Evolutionary conservation across 169 alveolate species (phyloP).

Genomic region (Perkinsus chesapeaki): DNA sequence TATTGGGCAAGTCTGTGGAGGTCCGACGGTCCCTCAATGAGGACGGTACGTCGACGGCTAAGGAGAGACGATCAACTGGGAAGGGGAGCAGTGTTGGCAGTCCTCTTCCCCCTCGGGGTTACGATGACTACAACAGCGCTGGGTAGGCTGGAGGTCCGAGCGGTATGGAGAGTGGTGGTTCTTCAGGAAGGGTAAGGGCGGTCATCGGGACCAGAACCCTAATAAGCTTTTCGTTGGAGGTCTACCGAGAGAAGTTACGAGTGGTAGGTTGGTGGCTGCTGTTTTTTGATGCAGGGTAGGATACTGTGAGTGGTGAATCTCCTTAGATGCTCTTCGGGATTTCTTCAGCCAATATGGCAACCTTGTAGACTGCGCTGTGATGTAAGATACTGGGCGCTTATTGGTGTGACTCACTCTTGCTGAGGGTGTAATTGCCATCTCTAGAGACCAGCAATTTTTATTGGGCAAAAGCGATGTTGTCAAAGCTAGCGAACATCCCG

Average conservation of each 20-base stretch:
- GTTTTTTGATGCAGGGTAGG: too few species aligned
- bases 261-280: not conserved
- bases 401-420: too few species aligned
- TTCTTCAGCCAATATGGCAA: not conserved
- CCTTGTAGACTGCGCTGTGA: not conserved
- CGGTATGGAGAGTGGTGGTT: not conserved
- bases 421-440: too few species aligned
- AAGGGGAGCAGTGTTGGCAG: not conserved
- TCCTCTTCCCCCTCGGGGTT: not conserved
- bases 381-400: too few species aligned
- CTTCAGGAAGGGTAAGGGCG: not conserved
- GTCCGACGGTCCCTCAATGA: not conserved
- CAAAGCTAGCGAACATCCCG: too few species aligned
- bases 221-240: constrained; percentile 15
- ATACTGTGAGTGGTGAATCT: not conserved
- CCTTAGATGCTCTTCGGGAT: not conserved
- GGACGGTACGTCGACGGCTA: not conserved
- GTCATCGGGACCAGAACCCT: constrained; percentile 1
- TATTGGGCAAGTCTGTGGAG: not conserved
- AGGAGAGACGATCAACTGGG: not conserved
- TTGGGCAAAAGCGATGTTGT: too few species aligned
- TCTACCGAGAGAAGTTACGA: not conserved
- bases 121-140: not conserved
- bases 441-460: too few species aligned
- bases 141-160: not conserved